Evolutionary conservation across 2,329 filamentous ascomycete genomes (phyloP), one percentile per base, ranked within the genome.

Genomic region (Fusarium sp.): DNA sequence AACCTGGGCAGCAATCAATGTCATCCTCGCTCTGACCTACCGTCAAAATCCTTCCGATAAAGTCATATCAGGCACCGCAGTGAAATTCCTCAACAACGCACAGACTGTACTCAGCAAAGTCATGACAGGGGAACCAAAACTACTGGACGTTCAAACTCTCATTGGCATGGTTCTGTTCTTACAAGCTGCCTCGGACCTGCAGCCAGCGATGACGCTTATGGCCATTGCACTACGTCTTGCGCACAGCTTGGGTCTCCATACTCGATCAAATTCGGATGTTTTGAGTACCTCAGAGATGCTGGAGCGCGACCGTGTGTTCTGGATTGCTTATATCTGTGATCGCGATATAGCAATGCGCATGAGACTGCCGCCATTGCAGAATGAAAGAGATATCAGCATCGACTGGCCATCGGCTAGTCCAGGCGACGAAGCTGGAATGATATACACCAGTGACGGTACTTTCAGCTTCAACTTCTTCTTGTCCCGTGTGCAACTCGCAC

Each of bases 261-360:
- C 21, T 8, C 44, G 21, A 20, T 40, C 47, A 15, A 4, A 23
- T 24, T 8, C 24, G 1, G 14, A 24, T 3, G 12, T 53, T 2
- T 2, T 20, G 4, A 17, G 40, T 5, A 4, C 14, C 0, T 28
- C 39, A 1, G 21, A 48, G 11, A 24, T 4, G 4, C 11, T 59
- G 8, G 42, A 69, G 20, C 43, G 54, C 10, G 12, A 36, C 17
- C 52, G 67, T 0, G 67, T 67, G 0, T 68, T 69, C 14, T 69
- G 66, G 66, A 57, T 69, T 6, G 65, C 65, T 1, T 69, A 69
- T 2, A 43, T 69, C 7, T 51, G 68, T 1, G 66, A 69, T 14
- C 51, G 62, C 7, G 65, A 69, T 3, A 42, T 68, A 7, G 38
- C 49, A 1, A 21, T 56, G 46, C 42, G 65, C 1, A 58, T 54